A percentile compares a stretch with the other conserved stretches of the same genome.
Conservation (phyloP, 148 eudicot species). For the Rhododendron ovatum region DNA sequence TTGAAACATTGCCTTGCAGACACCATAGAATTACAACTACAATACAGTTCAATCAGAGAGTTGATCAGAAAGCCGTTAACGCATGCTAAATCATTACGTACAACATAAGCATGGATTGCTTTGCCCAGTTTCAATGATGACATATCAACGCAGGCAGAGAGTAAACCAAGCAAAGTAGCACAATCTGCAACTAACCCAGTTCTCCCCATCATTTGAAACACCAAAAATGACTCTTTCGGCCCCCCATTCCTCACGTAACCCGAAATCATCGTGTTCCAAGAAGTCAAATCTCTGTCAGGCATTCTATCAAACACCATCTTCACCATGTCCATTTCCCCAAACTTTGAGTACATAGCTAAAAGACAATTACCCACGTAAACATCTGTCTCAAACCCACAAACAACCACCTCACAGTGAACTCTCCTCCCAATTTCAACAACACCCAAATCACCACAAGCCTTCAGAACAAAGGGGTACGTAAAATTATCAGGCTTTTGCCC, state of each 20-base stretch:
- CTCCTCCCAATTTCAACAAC: slow-evolving; percentile 21
- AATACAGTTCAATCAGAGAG: slow-evolving; percentile 19
- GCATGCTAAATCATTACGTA: neutral
- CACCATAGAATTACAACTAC: slow-evolving; percentile 19
- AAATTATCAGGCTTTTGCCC: slow-evolving; percentile 27
- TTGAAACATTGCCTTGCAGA: slow-evolving; percentile 25
- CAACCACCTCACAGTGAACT: slow-evolving; percentile 26
- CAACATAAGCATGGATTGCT: slow-evolving; percentile 11
- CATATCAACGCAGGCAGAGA: slow-evolving; percentile 16
- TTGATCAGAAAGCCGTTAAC: slow-evolving; percentile 10
- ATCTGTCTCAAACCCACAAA: slow-evolving; percentile 28
- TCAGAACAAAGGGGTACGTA: slow-evolving; percentile 33
- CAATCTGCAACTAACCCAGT: slow-evolving; percentile 12
- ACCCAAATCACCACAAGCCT: slow-evolving; percentile 30
- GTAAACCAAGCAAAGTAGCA: slow-evolving; percentile 24
- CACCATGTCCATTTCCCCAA: slow-evolving; percentile 16
- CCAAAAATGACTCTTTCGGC: slow-evolving; percentile 7
- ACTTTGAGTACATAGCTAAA: slow-evolving; percentile 19
- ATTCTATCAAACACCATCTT: slow-evolving; percentile 34
- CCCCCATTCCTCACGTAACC: slow-evolving; percentile 25
- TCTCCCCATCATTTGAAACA: slow-evolving; percentile 10
- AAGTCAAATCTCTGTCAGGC: slow-evolving; percentile 28
- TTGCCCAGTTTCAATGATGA: slow-evolving; percentile 5
- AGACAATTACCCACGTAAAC: slow-evolving; percentile 27
- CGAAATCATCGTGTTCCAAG: slow-evolving; percentile 29